Base-by-base conservation (phyloP, 495 filamentous ascomycete genomes). In the Parathielavia hyrcaniae region DNA sequence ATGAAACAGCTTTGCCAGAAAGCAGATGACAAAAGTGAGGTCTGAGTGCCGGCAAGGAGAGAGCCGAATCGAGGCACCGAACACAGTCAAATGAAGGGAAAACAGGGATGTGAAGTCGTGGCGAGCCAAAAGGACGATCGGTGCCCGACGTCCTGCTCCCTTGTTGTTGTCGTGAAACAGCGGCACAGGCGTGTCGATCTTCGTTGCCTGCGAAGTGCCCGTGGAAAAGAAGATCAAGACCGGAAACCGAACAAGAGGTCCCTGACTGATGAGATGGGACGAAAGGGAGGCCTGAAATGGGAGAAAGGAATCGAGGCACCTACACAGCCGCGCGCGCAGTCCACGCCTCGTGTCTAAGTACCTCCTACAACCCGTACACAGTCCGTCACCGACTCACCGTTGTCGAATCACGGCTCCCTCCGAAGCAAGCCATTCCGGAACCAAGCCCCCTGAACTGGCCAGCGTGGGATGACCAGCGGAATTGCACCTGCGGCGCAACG, bases 381-480 rank as follows among this genome's bases (percentile, higher is more conserved):
- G 9, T 38, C 8, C 1, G 16, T 20, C 6, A 19, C 23, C 12
- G 35, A 35, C 26, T 13, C n/a, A 57, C 41, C 46, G 40, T 36
- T n/a, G 11, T 20, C 2, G 12, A 38, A 38, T 2, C n/a, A 9
- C 45, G 57, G 57, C 45, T 53, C 44, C 35, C 50, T 54, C 50
- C 57, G 49, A 22, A 53, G 36, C 49, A 32, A 54, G 43, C 44
- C 50, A 50, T 55, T 40, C 32, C 38, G 34, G 5, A n/a, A 16
- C 13, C 35, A 5, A 12, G 30, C 39, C 50, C 50, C 50, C 39
- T 51, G 53, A 48, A 6, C 14, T 20, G 43, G 46, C 14, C 2
- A 54, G 17, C 59, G 59, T 52, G 26, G 26, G 26, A 61, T 35
- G 48, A 56, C 56, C 26, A 35, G 11, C 34, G 46, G 44, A 39